Evolutionary conservation across 2,329 filamentous ascomycete genomes (phyloP).

Genomic region (Neonectria punicea): DNA sequence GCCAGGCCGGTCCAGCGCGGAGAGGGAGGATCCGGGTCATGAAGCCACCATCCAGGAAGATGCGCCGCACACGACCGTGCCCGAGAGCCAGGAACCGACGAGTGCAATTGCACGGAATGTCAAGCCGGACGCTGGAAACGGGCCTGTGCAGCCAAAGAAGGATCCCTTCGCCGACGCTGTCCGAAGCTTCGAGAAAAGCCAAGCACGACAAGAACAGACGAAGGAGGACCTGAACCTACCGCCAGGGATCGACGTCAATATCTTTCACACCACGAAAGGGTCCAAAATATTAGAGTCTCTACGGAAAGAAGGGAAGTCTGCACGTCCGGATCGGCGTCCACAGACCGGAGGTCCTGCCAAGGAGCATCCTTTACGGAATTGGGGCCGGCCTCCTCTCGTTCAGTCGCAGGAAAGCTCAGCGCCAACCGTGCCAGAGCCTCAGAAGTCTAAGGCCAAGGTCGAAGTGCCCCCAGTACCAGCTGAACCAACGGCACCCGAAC

Average conservation of each 20-base stretch:
- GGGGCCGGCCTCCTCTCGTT: slow-evolving; percentile 44
- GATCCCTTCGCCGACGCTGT: slow-evolving; percentile 22
- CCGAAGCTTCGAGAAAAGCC: slow-evolving; percentile 10
- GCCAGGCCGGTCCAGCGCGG: neutral
- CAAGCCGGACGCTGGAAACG: slow-evolving; percentile 7
- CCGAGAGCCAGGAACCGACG: slow-evolving; percentile 13
- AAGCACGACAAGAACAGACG: slow-evolving; percentile 18
- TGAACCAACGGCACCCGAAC: neutral
- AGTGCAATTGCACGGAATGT: slow-evolving; percentile 18
- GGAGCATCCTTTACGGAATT: slow-evolving; percentile 52
- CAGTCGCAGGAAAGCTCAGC: slow-evolving; percentile 17
- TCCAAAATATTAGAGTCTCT: slow-evolving; percentile 56
- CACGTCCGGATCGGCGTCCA: slow-evolving; percentile 15
- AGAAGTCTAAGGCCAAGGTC: slow-evolving; percentile 14
- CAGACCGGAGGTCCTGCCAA: slow-evolving; percentile 41
- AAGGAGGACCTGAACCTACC: slow-evolving; percentile 50
- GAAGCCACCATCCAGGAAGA: slow-evolving; percentile 27
- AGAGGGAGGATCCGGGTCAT: slow-evolving; percentile 5
- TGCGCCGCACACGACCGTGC: slow-evolving; percentile 13
- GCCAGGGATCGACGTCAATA: slow-evolving; percentile 55
- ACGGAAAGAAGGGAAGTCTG: slow-evolving; percentile 40
- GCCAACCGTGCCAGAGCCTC: slow-evolving; percentile 6
- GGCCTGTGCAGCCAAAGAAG: slow-evolving; percentile 6
- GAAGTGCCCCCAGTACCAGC: slow-evolving; percentile 1
- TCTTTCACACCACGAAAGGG: slow-evolving; percentile 60